Conservation (phyloP, 345 rosid species). For the Limnanthes douglasii region DNA sequence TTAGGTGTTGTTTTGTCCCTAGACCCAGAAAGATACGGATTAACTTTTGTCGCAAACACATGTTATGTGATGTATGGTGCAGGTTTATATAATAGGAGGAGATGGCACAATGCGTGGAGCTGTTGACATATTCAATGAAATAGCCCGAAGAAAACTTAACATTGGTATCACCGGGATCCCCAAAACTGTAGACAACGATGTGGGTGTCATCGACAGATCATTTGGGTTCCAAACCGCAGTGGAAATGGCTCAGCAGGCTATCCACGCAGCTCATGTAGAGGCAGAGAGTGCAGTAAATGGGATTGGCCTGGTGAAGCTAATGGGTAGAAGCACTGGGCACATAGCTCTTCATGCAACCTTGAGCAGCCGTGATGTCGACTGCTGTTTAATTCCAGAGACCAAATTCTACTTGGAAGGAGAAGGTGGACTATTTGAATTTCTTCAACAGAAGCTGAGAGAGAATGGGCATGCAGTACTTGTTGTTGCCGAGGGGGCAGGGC, state of each 20-base stretch:
- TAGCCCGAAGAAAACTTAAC: conserved; percentile 26
- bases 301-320: conserved; percentile 73
- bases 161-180: conserved; percentile 59
- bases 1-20: background rate
- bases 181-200: conserved; percentile 79
- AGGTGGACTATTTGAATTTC: conserved; percentile 70
- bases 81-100: conserved; percentile 77
- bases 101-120: conserved; percentile 90
- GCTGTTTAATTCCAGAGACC: conserved; percentile 72
- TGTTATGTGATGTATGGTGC: conserved; percentile 1
- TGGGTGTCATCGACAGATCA: conserved; percentile 72
- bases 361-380: conserved; percentile 91
- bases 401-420: conserved; percentile 55
- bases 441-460: conserved; percentile 29
- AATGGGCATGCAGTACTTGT: conserved; percentile 72
- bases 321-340: conserved; percentile 94
- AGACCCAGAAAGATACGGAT: background rate
- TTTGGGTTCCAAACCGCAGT: conserved; percentile 94
- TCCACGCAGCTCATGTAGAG: conserved; percentile 75
- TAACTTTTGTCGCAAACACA: background rate
- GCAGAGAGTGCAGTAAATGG: conserved; percentile 94
- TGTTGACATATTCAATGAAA: conserved; percentile 46
- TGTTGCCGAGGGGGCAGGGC: conserved; percentile 91
- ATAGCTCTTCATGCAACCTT: conserved; percentile 76
- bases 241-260: conserved; percentile 84